Percentiles rank a stretch among this genome's conserved stretches.
Conservation (phyloP, 2,329 filamentous ascomycete species). For the Colletotrichum higginsianum region DNA sequence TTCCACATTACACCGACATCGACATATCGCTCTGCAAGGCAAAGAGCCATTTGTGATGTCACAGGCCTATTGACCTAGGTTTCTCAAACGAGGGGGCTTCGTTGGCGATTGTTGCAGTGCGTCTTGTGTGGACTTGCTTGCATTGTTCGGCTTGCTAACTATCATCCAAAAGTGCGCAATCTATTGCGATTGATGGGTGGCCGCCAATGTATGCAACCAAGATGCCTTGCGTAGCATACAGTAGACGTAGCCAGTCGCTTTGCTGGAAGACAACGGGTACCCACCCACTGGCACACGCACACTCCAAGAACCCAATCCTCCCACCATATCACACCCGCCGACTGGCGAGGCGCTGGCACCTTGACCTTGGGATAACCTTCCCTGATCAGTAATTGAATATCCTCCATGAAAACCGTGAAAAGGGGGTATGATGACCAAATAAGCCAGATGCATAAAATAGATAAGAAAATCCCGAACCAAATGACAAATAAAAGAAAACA, state of each 20-base stretch:
- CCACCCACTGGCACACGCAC: background rate
- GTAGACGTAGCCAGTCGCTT: background rate
- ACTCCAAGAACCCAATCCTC: conserved; percentile 11
- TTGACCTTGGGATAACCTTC: background rate
- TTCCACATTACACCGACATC: conserved; percentile 3
- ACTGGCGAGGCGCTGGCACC: background rate
- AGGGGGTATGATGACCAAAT: conserved; percentile 36
- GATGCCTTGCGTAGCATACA: background rate
- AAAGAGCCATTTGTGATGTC: background rate
- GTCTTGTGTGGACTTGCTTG: background rate
- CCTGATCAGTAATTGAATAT: conserved; percentile 8
- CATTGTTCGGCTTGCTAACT: background rate
- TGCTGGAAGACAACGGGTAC: background rate
- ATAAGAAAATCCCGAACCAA: background rate
- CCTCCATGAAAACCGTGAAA: background rate
- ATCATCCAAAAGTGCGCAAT: background rate
- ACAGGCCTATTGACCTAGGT: background rate
- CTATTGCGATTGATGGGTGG: background rate
- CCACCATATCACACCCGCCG: background rate
- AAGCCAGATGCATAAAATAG: conserved; percentile 3
- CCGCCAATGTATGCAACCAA: background rate
- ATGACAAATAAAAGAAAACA: conserved; percentile 18
- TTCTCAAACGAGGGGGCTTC: background rate
- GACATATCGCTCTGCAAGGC: background rate
- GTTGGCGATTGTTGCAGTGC: background rate